These are phyloP conservation scores for Debaryomycetaceae sp. DNA, from an alignment of 1,139 yeast genomes.

Conservation along the genomic window DNA sequence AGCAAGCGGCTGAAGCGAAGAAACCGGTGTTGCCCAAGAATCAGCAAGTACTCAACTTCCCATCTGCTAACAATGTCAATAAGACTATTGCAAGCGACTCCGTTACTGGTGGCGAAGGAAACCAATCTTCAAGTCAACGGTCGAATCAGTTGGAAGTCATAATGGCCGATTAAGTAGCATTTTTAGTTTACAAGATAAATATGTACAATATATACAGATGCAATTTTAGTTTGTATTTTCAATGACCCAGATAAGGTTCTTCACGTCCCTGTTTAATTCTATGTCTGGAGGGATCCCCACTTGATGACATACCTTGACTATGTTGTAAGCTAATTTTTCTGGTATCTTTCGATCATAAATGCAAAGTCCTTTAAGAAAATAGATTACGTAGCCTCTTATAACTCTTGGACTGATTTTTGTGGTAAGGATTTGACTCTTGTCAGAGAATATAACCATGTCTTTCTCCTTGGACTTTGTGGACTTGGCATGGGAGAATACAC, in stretches of 20 bases:
- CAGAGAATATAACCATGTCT: not conserved
- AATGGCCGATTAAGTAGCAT: constrained; percentile 1
- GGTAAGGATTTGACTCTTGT: not conserved
- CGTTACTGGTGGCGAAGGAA: constrained; percentile 15
- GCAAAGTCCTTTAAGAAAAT: constrained; percentile 28
- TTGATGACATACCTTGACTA: constrained; percentile 22
- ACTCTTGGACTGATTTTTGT: constrained; percentile 12
- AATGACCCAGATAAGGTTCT: constrained; percentile 32
- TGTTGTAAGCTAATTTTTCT: constrained; percentile 27
- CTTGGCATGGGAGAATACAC: constrained; percentile 6
- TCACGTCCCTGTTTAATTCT: constrained; percentile 22
- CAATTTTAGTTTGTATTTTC: constrained; percentile 5
- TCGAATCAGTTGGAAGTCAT: not conserved
- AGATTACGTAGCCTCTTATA: constrained; percentile 15
- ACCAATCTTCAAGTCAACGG: not conserved
- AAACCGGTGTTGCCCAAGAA: constrained; percentile 27
- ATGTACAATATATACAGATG: constrained; percentile 1
- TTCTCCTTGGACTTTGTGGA: not conserved
- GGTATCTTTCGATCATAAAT: constrained; percentile 31
- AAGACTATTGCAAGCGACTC: constrained; percentile 38
- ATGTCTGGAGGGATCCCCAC: constrained; percentile 22
- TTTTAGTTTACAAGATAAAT: constrained; percentile 1
- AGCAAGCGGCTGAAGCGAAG: constrained; percentile 1
- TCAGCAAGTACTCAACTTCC: constrained; percentile 33
- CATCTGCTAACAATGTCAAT: constrained; percentile 14